These are phyloP conservation scores for Metarhizium sp. DNA, from an alignment of 2,329 filamentous ascomycete genomes.

Conservation along the genomic window DNA sequence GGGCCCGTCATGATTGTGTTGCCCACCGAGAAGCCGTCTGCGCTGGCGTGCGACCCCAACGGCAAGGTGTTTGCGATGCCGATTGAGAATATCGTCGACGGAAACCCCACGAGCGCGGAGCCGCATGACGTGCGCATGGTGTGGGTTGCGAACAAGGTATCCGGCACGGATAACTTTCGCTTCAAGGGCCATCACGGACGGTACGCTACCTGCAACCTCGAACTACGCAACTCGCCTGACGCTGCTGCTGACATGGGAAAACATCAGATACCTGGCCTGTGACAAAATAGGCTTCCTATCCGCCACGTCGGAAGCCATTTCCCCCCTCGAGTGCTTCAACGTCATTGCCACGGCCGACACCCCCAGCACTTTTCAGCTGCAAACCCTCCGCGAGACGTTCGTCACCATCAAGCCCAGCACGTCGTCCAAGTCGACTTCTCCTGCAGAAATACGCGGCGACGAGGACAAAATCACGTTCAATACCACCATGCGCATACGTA, in stretches of 20 bases:
- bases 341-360: constrained; percentile 55
- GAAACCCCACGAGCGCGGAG: constrained; percentile 74
- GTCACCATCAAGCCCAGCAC: constrained; percentile 50
- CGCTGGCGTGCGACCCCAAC: constrained; percentile 75
- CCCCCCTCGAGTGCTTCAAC: constrained; percentile 72
- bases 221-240: no score
- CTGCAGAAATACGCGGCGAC: constrained; percentile 67
- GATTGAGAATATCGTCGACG: constrained; percentile 83
- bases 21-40: constrained; percentile 62
- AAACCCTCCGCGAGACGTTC: constrained; percentile 64
- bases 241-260: background rate
- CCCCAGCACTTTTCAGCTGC: constrained; percentile 63
- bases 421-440: constrained; percentile 36
- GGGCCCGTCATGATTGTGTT: constrained; percentile 80
- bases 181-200: constrained; percentile 88
- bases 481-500: constrained; percentile 71
- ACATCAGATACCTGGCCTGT: constrained; percentile 68
- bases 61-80: constrained; percentile 77
- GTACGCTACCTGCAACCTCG: constrained; percentile 30
- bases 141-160: constrained; percentile 79
- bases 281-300: constrained; percentile 73
- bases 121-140: constrained; percentile 94
- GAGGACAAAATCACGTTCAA: constrained; percentile 56
- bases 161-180: constrained; percentile 70
- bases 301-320: constrained; percentile 72